These are phyloP conservation scores for Nitzschia sp. DNA, from an alignment of 108 stramenopile genomes.

Conservation along the genomic window DNA sequence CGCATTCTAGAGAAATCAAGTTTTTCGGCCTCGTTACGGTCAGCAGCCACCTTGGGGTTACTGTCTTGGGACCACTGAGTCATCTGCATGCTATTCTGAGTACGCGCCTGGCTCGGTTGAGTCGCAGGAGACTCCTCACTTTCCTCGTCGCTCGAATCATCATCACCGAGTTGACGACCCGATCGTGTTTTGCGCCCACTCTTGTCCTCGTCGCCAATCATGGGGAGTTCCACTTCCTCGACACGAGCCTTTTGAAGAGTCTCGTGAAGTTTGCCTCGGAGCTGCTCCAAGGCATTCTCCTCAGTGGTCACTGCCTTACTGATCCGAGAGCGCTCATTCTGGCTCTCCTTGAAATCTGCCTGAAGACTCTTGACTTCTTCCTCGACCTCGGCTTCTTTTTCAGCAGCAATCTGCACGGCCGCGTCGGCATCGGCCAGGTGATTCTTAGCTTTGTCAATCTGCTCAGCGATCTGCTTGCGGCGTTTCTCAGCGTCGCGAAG, in stretches of 20 bases:
- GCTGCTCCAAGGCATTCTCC: constrained; percentile 69
- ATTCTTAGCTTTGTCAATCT: constrained; percentile 46
- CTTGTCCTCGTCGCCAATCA: constrained; percentile 35
- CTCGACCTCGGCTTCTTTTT: constrained; percentile 64
- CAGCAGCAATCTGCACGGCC: constrained; percentile 57
- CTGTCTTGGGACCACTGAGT: constrained; percentile 82
- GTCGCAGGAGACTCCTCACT: constrained; percentile 43
- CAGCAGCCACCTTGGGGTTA: constrained; percentile 76
- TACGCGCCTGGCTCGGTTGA: constrained; percentile 2
- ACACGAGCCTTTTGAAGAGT: constrained; percentile 88
- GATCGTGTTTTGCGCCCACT: constrained; percentile 30
- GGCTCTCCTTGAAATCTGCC: constrained; percentile 61
- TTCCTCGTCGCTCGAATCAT: constrained; percentile 44
- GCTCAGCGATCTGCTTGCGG: constrained; percentile 49
- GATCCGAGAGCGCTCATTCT: constrained; percentile 57
- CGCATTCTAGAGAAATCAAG: constrained; percentile 82
- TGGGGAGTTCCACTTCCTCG: constrained; percentile 87
- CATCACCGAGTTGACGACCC: constrained; percentile 35
- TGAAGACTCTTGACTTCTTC: constrained; percentile 69
- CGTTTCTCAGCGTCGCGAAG: constrained; percentile 53
- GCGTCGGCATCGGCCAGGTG: constrained; percentile 72
- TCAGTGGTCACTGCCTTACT: constrained; percentile 68
- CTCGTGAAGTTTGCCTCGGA: constrained; percentile 90
- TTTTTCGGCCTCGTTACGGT: constrained; percentile 65
- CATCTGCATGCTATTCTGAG: constrained; percentile 16